phyloP scores from a whole-genome alignment of 139 green algal genomes.

The Zygnema cylindricum region DNA sequence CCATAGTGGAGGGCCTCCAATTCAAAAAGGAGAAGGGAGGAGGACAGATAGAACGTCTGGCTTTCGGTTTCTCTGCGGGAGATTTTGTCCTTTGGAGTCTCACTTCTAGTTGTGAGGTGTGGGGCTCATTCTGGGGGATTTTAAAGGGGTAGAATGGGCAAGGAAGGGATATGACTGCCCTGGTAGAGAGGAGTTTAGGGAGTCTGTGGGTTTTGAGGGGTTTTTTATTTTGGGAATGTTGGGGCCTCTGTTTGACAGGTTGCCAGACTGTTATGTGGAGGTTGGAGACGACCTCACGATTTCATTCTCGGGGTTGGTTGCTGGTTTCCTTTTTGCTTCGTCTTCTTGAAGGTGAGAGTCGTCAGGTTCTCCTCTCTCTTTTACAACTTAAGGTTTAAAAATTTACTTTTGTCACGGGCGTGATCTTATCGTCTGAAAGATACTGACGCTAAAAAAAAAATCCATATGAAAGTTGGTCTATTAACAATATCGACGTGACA shows the following conservation, averaged over 20 bases:
- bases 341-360: slow-evolving; percentile 36
- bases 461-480: no score
- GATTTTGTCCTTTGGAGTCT: slow-evolving; percentile 59
- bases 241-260: no score
- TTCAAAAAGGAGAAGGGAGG: neutral
- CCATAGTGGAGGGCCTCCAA: slow-evolving; percentile 21
- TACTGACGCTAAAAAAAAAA: no score
- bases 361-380: neutral
- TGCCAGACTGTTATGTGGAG: slow-evolving; percentile 30
- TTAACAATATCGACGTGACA: no score
- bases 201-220: no score
- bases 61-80: slow-evolving; percentile 32
- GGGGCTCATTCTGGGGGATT: neutral
- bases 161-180: neutral
- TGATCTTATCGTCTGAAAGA: no score
- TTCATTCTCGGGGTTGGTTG: neutral
- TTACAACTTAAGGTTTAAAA: no score
- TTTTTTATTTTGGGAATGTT: no score
- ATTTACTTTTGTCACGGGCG: no score
- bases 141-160: no score
- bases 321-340: slow-evolving; percentile 19
- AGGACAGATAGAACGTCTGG: neutral
- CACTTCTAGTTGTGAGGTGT: slow-evolving; percentile 16
- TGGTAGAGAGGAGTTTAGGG: no score
- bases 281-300: slow-evolving; percentile 37